Percentiles rank a stretch among this genome's conserved stretches.
phyloP scores from a whole-genome alignment of 495 filamentous ascomycete genomes.

The Lophiostoma macrostomum region DNA sequence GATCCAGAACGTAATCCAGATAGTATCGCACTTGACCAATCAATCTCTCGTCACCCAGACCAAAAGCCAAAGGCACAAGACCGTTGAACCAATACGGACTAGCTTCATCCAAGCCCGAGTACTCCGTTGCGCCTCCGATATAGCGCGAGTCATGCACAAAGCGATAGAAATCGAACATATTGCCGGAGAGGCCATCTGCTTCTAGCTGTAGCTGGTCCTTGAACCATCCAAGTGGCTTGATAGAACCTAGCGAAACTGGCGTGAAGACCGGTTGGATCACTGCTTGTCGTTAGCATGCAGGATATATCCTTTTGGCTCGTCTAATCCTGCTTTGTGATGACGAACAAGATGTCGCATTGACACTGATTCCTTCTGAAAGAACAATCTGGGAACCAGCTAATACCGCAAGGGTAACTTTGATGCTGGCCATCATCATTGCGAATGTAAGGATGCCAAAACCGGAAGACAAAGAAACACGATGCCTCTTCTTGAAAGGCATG shows the following conservation, averaged over 20 bases:
- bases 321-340: too few species aligned
- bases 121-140: constrained; percentile 56
- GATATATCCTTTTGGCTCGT: too few species aligned
- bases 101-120: constrained; percentile 57
- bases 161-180: constrained; percentile 60
- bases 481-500: too few species aligned
- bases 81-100: constrained; percentile 67
- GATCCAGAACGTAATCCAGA: constrained; percentile 50
- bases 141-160: constrained; percentile 55
- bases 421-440: too few species aligned
- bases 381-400: too few species aligned
- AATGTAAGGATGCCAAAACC: too few species aligned
- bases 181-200: background rate
- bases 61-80: constrained; percentile 62
- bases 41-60: constrained; percentile 52
- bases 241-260: background rate
- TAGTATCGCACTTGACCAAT: constrained; percentile 53
- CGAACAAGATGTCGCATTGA: too few species aligned
- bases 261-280: background rate
- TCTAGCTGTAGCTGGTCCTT: background rate
- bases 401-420: too few species aligned
- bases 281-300: background rate
- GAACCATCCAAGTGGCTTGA: background rate
- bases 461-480: too few species aligned
- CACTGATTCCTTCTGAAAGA: too few species aligned